Evolutionary conservation across 208 protist species (phyloP).

Genomic region (Phytomonas serpens): DNA sequence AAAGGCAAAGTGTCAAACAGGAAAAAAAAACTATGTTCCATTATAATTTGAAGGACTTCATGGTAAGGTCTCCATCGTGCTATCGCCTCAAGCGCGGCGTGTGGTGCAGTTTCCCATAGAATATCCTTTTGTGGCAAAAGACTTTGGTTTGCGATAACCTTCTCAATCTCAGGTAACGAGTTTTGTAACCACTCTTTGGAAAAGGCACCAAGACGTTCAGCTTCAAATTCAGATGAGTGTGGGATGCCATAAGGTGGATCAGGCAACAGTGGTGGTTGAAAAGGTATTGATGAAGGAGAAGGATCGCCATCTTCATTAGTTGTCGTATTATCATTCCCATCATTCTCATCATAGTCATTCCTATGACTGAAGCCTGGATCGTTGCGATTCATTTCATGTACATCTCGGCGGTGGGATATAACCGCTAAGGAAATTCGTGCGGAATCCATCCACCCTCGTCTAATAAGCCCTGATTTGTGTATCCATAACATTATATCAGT

Average conservation of each 20-base stretch:
- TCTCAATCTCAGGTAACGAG: conserved; percentile 14
- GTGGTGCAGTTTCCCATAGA: conserved; percentile 46
- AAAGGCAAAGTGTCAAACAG: conserved; percentile 45
- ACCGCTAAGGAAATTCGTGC: not conserved
- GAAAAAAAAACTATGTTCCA: conserved; percentile 70
- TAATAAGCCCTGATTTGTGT: not conserved
- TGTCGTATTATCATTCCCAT: not conserved
- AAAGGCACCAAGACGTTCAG: conserved; percentile 45
- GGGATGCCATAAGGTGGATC: conserved; percentile 39
- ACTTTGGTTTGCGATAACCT: conserved; percentile 13
- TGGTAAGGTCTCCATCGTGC: conserved; percentile 46
- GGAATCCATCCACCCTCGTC: not conserved
- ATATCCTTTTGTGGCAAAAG: conserved; percentile 58
- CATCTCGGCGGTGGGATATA: not conserved
- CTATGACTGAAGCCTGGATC: not conserved
- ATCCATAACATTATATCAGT: not conserved
- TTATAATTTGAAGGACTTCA: conserved; percentile 53
- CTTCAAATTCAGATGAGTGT: conserved; percentile 22
- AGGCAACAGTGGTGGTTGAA: conserved; percentile 19
- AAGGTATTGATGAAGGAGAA: not conserved
- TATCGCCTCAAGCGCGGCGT: conserved; percentile 51
- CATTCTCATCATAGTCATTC: not conserved
- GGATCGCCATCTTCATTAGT: not conserved
- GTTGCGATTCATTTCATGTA: not conserved
- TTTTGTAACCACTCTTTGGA: conserved; percentile 39